Conservation (phyloP, 2,329 filamentous ascomycete species). For the Hypoxylon sp. region DNA sequence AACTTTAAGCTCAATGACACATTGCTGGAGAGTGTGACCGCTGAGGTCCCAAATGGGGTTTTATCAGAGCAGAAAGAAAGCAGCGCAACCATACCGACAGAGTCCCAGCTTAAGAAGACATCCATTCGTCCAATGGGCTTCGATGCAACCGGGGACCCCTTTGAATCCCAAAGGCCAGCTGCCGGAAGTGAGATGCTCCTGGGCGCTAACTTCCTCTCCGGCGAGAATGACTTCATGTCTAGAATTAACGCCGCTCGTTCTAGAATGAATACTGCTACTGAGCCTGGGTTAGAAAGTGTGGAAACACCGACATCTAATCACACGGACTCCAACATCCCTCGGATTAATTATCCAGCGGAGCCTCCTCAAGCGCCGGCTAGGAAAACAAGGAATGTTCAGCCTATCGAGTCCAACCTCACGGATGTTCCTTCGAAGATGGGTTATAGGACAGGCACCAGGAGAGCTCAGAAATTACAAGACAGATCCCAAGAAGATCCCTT, state of each 20-base stretch:
- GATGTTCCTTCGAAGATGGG: constrained; percentile 76
- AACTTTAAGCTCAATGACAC: constrained; percentile 81
- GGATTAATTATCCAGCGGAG: constrained; percentile 55
- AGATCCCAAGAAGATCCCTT: constrained; percentile 57
- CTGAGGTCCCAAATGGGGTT: constrained; percentile 50
- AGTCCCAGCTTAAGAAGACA: constrained; percentile 58
- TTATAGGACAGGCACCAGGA: constrained; percentile 64
- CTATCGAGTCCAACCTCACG: constrained; percentile 62
- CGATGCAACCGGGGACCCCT: constrained; percentile 61
- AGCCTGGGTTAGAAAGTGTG: constrained; percentile 65
- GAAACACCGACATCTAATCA: constrained; percentile 72
- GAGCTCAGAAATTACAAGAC: constrained; percentile 51
- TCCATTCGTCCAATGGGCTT: constrained; percentile 55
- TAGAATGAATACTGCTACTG: constrained; percentile 57
- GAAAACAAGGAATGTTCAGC: constrained; percentile 66
- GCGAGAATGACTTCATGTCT: constrained; percentile 68
- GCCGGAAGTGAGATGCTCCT: constrained; percentile 57
- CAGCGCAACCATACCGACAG: constrained; percentile 52
- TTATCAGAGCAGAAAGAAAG: constrained; percentile 56
- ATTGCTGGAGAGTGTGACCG: constrained; percentile 63
- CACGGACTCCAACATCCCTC: constrained; percentile 54
- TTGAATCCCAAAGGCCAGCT: constrained; percentile 60
- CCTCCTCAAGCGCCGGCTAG: constrained; percentile 65
- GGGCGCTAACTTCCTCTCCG: constrained; percentile 57
- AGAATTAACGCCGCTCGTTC: constrained; percentile 66